Percentiles rank a stretch among this genome's conserved stretches.
Conservation (phyloP, 75 land plant species). For the Selaginella moellendorffii region DNA sequence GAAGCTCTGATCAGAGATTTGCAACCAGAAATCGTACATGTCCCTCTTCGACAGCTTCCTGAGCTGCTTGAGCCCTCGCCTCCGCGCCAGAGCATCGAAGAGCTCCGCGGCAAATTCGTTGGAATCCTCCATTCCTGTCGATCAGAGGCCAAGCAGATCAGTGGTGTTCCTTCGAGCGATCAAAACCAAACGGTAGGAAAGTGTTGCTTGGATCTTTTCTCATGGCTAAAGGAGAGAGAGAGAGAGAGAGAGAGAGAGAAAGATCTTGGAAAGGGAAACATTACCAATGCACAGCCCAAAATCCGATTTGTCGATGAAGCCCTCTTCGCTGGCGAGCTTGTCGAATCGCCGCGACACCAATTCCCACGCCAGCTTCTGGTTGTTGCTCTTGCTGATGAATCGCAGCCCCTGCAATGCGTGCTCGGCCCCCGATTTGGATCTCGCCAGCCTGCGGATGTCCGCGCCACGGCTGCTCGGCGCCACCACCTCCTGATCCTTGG, state of each 20-base stretch:
- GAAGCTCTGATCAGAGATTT: conserved; percentile 9
- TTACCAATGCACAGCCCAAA: conserved; percentile 74
- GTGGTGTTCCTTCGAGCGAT: too few relatives aligned
- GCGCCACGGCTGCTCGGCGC: neutral
- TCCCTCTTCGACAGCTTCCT: neutral
- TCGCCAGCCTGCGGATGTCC: conserved; percentile 17
- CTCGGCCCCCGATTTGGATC: conserved; percentile 45
- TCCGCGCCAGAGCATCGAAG: conserved; percentile 1
- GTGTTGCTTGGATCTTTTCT: too few relatives aligned
- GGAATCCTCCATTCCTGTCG: conserved; percentile 34
- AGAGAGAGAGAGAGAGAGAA: too few relatives aligned
- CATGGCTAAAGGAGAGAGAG: too few relatives aligned
- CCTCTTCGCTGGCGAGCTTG: conserved; percentile 29
- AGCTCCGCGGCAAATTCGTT: conserved; percentile 19
- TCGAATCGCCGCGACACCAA: conserved; percentile 45
- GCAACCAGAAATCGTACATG: conserved; percentile 3
- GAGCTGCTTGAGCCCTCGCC: neutral
- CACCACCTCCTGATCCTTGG: conserved; percentile 8
- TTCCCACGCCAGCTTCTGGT: conserved; percentile 32
- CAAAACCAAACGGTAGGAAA: too few relatives aligned
- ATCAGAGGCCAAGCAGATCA: too few relatives aligned
- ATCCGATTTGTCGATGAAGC: conserved; percentile 25
- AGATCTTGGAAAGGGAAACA: neutral
- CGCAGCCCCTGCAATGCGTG: conserved; percentile 53
- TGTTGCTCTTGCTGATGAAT: conserved; percentile 47